Conservation (phyloP, 2,329 filamentous ascomycete species). For the Microdochium nivale region DNA sequence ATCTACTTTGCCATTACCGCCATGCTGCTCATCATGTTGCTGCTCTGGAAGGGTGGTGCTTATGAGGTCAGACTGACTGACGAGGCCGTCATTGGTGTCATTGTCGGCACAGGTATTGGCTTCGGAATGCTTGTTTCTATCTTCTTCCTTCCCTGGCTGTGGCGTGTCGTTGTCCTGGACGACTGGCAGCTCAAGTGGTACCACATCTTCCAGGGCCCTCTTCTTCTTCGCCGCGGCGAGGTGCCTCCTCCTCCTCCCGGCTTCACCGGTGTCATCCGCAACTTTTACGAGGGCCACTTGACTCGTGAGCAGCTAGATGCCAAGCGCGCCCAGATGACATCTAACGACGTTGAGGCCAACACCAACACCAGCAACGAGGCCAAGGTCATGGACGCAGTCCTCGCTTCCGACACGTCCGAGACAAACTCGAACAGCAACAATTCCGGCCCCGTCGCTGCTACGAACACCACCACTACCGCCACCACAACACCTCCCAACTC, state of each 20-base stretch:
- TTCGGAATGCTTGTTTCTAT: conserved; percentile 38
- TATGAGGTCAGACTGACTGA: conserved; percentile 38
- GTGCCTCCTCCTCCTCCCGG: conserved; percentile 32
- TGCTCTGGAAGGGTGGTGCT: conserved; percentile 45
- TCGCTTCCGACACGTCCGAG: conserved; percentile 5
- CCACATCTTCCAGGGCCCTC: conserved; percentile 42
- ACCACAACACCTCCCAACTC: not conserved
- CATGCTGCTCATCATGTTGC: conserved; percentile 48
- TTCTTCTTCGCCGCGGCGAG: conserved; percentile 36
- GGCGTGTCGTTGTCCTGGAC: conserved; percentile 48
- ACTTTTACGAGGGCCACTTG: conserved; percentile 48
- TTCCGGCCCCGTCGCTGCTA: too few species aligned
- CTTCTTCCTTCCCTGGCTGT: conserved; percentile 52
- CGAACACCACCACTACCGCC: not conserved
- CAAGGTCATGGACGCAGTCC: conserved; percentile 5
- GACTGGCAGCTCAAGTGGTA: conserved; percentile 52
- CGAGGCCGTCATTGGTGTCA: conserved; percentile 40
- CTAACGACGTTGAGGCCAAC: conserved; percentile 15
- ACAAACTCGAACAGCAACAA: conserved; percentile 1
- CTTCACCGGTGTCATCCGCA: conserved; percentile 31
- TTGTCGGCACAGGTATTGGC: conserved; percentile 41
- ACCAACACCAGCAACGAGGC: conserved; percentile 6
- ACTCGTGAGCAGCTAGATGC: conserved; percentile 44
- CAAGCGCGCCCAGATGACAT: conserved; percentile 19
- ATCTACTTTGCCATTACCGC: conserved; percentile 49